A percentile compares a stretch with the other conserved stretches of the same genome.
phyloP scores from a whole-genome alignment of 192 early-diverging fungal genomes.

The Linnemannia exigua region DNA sequence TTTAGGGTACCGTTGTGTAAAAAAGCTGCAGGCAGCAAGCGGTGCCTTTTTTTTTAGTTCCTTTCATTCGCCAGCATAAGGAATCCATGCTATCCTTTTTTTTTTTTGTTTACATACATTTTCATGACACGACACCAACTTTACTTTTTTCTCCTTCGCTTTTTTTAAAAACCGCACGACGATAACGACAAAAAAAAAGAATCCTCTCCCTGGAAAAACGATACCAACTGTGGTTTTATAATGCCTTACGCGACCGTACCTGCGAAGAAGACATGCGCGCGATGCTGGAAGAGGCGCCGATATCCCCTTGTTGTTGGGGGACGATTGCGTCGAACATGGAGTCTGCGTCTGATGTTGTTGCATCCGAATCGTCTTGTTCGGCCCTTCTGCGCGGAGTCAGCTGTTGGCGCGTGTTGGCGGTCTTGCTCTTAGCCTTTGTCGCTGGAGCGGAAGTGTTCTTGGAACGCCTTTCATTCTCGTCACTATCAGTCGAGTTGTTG shows the following conservation, averaged over 20 bases:
- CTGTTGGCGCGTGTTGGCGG: neutral
- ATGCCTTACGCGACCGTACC: neutral
- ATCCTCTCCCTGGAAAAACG: too few relatives aligned
- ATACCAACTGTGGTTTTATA: neutral
- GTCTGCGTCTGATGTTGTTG: neutral
- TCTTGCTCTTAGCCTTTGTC: too few relatives aligned
- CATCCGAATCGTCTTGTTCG: neutral
- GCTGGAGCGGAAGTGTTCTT: neutral
- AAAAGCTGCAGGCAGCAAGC: neutral
- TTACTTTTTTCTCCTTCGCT: neutral
- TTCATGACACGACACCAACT: neutral
- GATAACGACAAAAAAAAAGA: neutral
- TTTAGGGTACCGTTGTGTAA: neutral
- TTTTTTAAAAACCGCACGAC: neutral
- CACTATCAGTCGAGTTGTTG: neutral
- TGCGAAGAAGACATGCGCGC: neutral
- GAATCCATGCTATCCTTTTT: neutral
- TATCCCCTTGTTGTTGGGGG: neutral
- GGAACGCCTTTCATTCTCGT: neutral
- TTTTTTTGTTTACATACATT: neutral
- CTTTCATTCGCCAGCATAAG: neutral
- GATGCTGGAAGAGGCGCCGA: neutral
- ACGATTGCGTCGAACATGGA: neutral
- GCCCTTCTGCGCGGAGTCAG: neutral
- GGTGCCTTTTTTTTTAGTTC: neutral